These are phyloP conservation scores for Rauvolfia tetraphylla DNA, from an alignment of 257 asterid genomes.

Conservation along the genomic window DNA sequence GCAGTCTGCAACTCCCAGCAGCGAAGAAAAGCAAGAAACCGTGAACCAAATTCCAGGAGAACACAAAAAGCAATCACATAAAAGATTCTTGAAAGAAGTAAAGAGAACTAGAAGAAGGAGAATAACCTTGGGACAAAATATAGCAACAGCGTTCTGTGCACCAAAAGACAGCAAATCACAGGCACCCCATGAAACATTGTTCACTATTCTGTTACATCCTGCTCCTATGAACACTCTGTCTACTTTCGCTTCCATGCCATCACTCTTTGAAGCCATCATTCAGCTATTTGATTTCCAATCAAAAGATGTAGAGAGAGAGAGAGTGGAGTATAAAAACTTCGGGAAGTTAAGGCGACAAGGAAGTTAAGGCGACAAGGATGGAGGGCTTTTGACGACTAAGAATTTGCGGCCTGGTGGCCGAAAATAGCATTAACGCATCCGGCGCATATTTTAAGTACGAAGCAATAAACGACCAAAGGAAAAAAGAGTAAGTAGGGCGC, in stretches of 20 bases:
- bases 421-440: no score
- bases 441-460: no score
- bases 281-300: neutral
- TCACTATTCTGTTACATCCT: constrained; percentile 86
- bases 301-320: neutral
- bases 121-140: constrained; percentile 80
- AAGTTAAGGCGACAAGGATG: no score
- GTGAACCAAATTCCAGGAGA: neutral
- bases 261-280: constrained; percentile 25
- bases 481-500: no score
- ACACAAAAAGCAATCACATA: neutral
- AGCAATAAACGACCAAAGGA: no score
- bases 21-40: constrained; percentile 7
- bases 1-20: constrained; percentile 50
- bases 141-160: constrained; percentile 86
- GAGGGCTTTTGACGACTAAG: no score
- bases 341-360: no score
- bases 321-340: neutral
- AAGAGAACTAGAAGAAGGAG: neutral
- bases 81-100: neutral
- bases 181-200: constrained; percentile 96
- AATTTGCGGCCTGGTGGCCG: no score
- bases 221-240: constrained; percentile 68
- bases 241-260: constrained; percentile 40
- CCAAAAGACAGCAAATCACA: constrained; percentile 80